Base-by-base conservation (phyloP, 2,329 filamentous ascomycete genomes). In the Claviceps fusiformis region DNA sequence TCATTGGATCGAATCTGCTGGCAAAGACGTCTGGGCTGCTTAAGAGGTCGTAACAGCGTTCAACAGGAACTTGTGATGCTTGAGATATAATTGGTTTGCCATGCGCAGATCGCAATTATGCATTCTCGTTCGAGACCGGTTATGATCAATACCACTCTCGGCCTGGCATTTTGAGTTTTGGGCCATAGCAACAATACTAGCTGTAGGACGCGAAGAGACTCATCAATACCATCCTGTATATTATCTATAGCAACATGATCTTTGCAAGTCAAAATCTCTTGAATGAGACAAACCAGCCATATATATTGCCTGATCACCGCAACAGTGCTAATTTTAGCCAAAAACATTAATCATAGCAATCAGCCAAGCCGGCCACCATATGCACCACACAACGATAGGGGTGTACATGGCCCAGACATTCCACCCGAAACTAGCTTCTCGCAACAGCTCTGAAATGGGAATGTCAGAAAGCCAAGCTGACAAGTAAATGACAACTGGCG, bases 281-380 rank as follows among this genome's bases (percentile, higher is more conserved):
- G 39, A 17, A 6, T n/a, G 15, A 41, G 17, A n/a, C 1, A 8
- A n/a, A 17, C n/a, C 39, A n/a, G 15, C 6, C 39, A 41, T 41
- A 15, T 41, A 17, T 41, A 41, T 41, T 37, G 9, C 35, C 11
- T 17, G 15, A 10, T 2, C 11, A 5, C 17, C 17, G 17, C 15
- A 52, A 45, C 15, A 45, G 41, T 2, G 19, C 44, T 59, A 64
- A 33, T 52, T 57, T 46, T 58, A 60, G 5, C 77, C 77, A 54
- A 81, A 69, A 48, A 83, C 73, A 29, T 79, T 72, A 6, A 83
- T 68, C 56, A 75, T 73, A 2, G 79, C 87, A 7, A 83, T 79
- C 43, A 93, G 68, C 91, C 91, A 96, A 8, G 89, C 89, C 0
- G 91, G 91, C 86, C 89, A 93, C 91, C 91, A 96, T 47, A 95